Evolutionary conservation across 2,329 filamentous ascomycete species (phyloP).

Genomic region (Alternaria tenuissima): DNA sequence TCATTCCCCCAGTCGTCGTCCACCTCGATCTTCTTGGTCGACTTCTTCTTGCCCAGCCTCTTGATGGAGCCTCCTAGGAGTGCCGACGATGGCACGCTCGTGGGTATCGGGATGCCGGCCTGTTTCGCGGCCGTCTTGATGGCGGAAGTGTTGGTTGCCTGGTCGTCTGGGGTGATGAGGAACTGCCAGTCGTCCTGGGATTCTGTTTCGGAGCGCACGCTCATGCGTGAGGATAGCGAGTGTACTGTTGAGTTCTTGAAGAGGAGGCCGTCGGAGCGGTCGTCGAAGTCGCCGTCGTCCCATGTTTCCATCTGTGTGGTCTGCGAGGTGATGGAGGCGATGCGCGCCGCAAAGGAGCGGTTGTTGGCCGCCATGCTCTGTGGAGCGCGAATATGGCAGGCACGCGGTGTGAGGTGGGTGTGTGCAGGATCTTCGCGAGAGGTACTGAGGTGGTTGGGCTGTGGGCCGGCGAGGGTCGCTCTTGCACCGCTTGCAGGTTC

Average conservation of each 20-base stretch:
- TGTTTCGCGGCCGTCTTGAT: conserved; percentile 81
- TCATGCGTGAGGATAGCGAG: conserved; percentile 82
- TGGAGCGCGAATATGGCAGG: conserved; percentile 26
- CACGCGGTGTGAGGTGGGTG: conserved; percentile 22
- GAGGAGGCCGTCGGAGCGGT: conserved; percentile 67
- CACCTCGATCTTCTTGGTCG: conserved; percentile 54
- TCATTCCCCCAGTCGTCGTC: conserved; percentile 62
- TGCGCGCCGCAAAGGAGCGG: conserved; percentile 51
- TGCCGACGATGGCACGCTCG: conserved; percentile 86
- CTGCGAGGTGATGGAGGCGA: conserved; percentile 62
- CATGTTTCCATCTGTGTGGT: conserved; percentile 71
- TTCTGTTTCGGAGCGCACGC: conserved; percentile 80
- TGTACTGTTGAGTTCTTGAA: conserved; percentile 75
- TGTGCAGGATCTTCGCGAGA: conserved; percentile 17
- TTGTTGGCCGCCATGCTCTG: conserved; percentile 41
- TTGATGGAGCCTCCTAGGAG: conserved; percentile 93
- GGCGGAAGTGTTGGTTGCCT: conserved; percentile 82
- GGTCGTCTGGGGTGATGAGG: conserved; percentile 83
- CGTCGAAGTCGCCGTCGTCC: conserved; percentile 60
- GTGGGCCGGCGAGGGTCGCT: conserved; percentile 15
- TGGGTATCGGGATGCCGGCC: conserved; percentile 89
- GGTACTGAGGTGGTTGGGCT: conserved; percentile 12
- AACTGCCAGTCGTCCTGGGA: conserved; percentile 88
- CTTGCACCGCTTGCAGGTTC: conserved; percentile 11
- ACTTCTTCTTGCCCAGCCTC: conserved; percentile 71